phyloP scores from a whole-genome alignment of 768 basidiomycete species.

The Collybia sp. region DNA sequence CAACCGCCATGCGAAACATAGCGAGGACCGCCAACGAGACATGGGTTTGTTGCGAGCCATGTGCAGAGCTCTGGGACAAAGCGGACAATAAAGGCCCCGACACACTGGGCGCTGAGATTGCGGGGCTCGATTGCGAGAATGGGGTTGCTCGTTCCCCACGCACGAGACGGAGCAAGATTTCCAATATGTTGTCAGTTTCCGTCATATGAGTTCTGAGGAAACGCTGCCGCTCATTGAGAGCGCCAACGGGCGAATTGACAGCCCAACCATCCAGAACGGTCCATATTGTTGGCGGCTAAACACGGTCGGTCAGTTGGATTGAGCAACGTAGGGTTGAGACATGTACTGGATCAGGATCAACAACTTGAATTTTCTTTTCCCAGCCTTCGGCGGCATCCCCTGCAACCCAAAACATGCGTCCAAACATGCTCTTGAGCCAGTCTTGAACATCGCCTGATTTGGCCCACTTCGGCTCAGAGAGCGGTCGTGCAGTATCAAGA shows the following conservation, averaged over 20 bases:
- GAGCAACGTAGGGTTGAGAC: not conserved
- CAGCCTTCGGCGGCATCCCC: slow-evolving; percentile 85
- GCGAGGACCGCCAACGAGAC: slow-evolving; percentile 91
- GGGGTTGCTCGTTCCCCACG: slow-evolving; percentile 82
- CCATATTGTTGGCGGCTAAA: slow-evolving; percentile 86
- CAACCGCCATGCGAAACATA: slow-evolving; percentile 79
- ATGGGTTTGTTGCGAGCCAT: slow-evolving; percentile 88
- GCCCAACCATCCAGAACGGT: slow-evolving; percentile 91
- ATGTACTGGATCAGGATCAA: slow-evolving; percentile 93
- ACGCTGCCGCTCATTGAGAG: slow-evolving; percentile 70
- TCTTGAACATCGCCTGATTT: slow-evolving; percentile 92
- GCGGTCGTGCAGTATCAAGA: slow-evolving; percentile 82
- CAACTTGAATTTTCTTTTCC: slow-evolving; percentile 90
- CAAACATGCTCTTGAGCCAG: slow-evolving; percentile 87
- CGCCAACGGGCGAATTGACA: slow-evolving; percentile 74
- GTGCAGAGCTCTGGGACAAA: slow-evolving; percentile 69
- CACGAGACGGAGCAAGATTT: slow-evolving; percentile 89
- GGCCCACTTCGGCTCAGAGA: slow-evolving; percentile 97
- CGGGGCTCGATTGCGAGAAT: slow-evolving; percentile 58
- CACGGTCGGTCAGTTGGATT: slow-evolving; percentile 2
- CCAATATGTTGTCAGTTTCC: slow-evolving; percentile 83
- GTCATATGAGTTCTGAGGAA: slow-evolving; percentile 89
- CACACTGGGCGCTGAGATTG: slow-evolving; percentile 56
- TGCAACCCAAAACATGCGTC: slow-evolving; percentile 82
- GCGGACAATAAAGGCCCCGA: slow-evolving; percentile 71